These are phyloP conservation scores for Dillenia suffruticosa DNA, from an alignment of 164 flowering plant genomes.

Conservation along the genomic window DNA sequence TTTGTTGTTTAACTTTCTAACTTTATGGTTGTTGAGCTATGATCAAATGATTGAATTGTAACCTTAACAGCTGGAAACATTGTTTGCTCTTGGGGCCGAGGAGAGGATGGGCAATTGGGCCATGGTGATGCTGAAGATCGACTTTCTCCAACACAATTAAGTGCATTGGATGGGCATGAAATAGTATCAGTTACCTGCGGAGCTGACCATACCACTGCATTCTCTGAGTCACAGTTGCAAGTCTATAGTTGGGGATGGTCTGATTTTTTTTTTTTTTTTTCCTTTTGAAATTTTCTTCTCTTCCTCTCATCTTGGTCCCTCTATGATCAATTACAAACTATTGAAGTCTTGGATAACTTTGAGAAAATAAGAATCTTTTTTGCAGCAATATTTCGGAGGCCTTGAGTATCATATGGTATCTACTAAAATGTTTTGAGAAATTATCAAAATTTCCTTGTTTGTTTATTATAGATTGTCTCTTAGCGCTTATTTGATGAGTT, in stretches of 20 bases:
- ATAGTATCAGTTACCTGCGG: slow-evolving; percentile 80
- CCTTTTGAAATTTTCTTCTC: not conserved
- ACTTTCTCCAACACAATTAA: slow-evolving; percentile 65
- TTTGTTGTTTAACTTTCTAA: no score
- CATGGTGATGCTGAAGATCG: slow-evolving; percentile 98
- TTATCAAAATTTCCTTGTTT: no score
- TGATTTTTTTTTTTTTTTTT: slow-evolving; percentile 13
- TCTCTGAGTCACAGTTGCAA: slow-evolving; percentile 56
- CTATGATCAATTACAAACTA: no score
- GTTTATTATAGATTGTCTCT: no score
- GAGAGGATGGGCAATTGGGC: slow-evolving; percentile 98
- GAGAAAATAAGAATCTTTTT: no score
- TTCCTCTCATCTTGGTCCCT: not conserved
- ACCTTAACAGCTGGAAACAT: slow-evolving; percentile 62
- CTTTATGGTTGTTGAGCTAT: no score
- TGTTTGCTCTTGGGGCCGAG: slow-evolving; percentile 96
- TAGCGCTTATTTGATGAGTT: no score
- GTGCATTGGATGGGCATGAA: slow-evolving; percentile 73
- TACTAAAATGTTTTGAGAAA: no score
- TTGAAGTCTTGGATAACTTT: no score
- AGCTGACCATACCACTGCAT: slow-evolving; percentile 94
- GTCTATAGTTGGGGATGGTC: slow-evolving; percentile 99
- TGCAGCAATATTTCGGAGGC: no score
- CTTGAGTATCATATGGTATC: no score
- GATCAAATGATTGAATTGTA: no score